A percentile compares a stretch with the other conserved stretches of the same genome.
These are phyloP conservation scores for Potentilla sterilis DNA, from an alignment of 306 rosid genomes.

Conservation along the genomic window DNA sequence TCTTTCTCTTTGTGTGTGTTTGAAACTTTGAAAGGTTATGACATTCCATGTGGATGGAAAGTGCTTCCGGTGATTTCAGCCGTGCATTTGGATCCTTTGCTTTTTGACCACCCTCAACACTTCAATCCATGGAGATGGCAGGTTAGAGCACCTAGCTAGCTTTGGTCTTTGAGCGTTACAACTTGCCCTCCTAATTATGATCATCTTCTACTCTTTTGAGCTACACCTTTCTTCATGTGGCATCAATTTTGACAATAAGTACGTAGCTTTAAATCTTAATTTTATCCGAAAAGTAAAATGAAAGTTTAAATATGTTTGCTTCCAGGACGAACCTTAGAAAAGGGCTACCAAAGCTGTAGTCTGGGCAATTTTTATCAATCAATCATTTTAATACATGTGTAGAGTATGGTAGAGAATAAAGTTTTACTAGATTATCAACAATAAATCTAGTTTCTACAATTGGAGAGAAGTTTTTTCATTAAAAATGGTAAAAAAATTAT, in stretches of 20 bases:
- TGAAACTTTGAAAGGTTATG: constrained; percentile 63
- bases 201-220: neutral
- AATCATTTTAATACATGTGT: no score
- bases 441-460: no score
- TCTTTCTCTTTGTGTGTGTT: neutral
- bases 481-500: no score
- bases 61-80: constrained; percentile 98
- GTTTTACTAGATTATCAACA: no score
- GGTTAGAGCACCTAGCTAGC: constrained; percentile 42
- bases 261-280: neutral
- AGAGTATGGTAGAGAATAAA: no score
- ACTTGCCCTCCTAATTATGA: constrained; percentile 41
- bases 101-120: constrained; percentile 91
- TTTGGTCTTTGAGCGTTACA: constrained; percentile 20
- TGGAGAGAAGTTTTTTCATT: no score
- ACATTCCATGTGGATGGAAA: constrained; percentile 99
- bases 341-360: no score
- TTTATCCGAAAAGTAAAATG: neutral
- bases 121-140: constrained; percentile 99
- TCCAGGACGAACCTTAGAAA: no score
- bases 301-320: neutral
- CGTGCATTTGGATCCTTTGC: constrained; percentile 85
- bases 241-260: neutral
- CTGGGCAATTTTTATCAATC: no score
- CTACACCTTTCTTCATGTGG: neutral